These are phyloP conservation scores for Apiospora hydei DNA, from an alignment of 2,329 filamentous ascomycete species.

Conservation along the genomic window DNA sequence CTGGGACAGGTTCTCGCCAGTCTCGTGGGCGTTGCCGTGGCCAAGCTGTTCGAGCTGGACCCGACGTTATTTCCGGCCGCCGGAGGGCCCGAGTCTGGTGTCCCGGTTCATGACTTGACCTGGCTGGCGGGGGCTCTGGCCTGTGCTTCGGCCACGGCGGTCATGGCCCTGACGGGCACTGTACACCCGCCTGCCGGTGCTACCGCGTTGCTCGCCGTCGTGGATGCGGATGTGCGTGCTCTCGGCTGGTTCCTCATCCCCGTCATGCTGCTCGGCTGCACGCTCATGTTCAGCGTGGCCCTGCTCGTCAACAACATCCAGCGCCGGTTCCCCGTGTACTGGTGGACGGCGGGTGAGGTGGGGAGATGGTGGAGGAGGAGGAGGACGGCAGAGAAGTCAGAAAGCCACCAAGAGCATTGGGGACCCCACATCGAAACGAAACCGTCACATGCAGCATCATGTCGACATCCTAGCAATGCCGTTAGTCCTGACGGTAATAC, in stretches of 20 bases:
- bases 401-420: neutral
- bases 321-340: slow-evolving; percentile 71
- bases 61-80: neutral
- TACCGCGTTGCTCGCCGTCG: slow-evolving; percentile 73
- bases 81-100: slow-evolving; percentile 30
- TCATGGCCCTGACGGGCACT: slow-evolving; percentile 76
- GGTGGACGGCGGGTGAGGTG: slow-evolving; percentile 64
- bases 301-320: slow-evolving; percentile 75
- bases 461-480: neutral
- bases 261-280: slow-evolving; percentile 65
- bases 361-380: slow-evolving; percentile 21
- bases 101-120: slow-evolving; percentile 57
- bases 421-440: slow-evolving; percentile 1
- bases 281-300: slow-evolving; percentile 68
- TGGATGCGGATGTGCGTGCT: slow-evolving; percentile 58
- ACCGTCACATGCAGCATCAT: neutral
- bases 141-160: slow-evolving; percentile 66
- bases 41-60: slow-evolving; percentile 68
- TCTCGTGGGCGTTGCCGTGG: slow-evolving; percentile 65
- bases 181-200: slow-evolving; percentile 79
- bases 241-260: slow-evolving; percentile 76
- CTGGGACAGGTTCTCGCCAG: slow-evolving; percentile 71
- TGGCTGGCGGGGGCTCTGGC: slow-evolving; percentile 72
- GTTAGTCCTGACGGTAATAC: neutral
- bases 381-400: neutral